Evolutionary conservation across 2,329 filamentous ascomycete species (phyloP), one percentile per base, ranked within the genome.

Genomic region (Aschersonia sp.): DNA sequence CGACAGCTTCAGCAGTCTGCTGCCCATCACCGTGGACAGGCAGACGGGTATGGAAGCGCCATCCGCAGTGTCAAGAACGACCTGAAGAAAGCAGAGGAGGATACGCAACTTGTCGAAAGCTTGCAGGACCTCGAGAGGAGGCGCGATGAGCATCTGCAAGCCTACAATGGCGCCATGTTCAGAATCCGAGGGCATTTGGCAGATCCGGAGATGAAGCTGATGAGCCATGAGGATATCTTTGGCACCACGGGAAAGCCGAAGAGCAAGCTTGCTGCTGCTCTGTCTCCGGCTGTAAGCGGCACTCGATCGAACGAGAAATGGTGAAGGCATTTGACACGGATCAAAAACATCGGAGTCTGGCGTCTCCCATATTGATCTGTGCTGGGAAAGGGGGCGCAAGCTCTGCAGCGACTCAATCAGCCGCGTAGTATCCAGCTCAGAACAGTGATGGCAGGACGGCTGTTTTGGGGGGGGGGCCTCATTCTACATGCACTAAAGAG

Each of bases 21-120:
- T 10, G 55, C 58, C 1, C 56, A 59, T 45, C 62, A 65, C 47
- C 56, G 54, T 40, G 57, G 53, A 9, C 60, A 65, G 49, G 57
- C 54, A 12, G 54, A 58, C 5, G 52, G 53, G 7, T 64, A 63
- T 40, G 35, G 40, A 7, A 47, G 45, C 10, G 58, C 54, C 9
- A 48, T 60, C 2, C 45, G 48, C 31, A 56, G 54, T 42, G 46
- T 58, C 42, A 43, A 43, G 5, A 49, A 55, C 37, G 50, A 56
- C 48, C 54, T 59, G 45, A 22, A 53, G 50, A 44, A 49, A 6
- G 14, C 45, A 30, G 46, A 43, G 4, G 22, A 37, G 31, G 39
- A 43, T 6, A 43, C 32, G 30, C 31, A 47, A 37, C 42, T 44
- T 14, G 29, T 12, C 37, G 41, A 31, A 32, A 43, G 12, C 14